phyloP scores from a whole-genome alignment of 1,284 basidiomycete genomes.

The Acaromyces ingoldii region DNA sequence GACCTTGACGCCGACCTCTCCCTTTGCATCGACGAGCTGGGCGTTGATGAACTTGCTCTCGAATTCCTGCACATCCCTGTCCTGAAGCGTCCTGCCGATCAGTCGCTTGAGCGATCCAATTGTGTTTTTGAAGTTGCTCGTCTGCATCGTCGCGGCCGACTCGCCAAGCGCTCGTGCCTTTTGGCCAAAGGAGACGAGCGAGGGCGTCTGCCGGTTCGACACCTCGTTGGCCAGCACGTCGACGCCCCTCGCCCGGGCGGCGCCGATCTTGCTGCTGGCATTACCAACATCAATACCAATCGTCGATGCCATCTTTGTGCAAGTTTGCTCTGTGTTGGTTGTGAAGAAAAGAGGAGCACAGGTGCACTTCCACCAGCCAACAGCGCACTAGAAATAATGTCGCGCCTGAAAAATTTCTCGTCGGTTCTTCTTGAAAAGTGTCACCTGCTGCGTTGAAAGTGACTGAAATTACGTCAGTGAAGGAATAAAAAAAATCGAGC shows the following conservation, averaged over 20 bases:
- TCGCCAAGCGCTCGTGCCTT: constrained; percentile 50
- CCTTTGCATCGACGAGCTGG: constrained; percentile 47
- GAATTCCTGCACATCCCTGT: constrained; percentile 41
- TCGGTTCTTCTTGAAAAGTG: too few species aligned
- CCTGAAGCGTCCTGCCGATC: constrained; percentile 43
- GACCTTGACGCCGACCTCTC: constrained; percentile 50
- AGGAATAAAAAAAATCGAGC: too few species aligned
- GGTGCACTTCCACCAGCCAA: too few species aligned
- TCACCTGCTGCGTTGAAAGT: too few species aligned
- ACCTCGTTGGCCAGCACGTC: constrained; percentile 49
- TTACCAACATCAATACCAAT: constrained; percentile 50
- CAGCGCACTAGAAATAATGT: too few species aligned
- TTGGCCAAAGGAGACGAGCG: constrained; percentile 48
- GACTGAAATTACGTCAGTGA: too few species aligned
- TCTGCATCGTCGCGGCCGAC: constrained; percentile 48
- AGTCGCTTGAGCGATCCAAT: constrained; percentile 50
- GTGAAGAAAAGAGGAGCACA: too few species aligned
- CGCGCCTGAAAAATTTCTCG: too few species aligned
- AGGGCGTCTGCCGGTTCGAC: constrained; percentile 46
- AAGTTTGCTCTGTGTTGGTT: background rate
- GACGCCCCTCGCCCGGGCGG: constrained; percentile 47
- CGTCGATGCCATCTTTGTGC: constrained; percentile 36
- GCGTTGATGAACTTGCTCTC: constrained; percentile 50
- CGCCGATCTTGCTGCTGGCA: constrained; percentile 45
- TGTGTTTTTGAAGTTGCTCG: constrained; percentile 51